Evolutionary conservation across 1,284 basidiomycete species (phyloP).

Genomic region (Uromyces viciae-fabae): DNA sequence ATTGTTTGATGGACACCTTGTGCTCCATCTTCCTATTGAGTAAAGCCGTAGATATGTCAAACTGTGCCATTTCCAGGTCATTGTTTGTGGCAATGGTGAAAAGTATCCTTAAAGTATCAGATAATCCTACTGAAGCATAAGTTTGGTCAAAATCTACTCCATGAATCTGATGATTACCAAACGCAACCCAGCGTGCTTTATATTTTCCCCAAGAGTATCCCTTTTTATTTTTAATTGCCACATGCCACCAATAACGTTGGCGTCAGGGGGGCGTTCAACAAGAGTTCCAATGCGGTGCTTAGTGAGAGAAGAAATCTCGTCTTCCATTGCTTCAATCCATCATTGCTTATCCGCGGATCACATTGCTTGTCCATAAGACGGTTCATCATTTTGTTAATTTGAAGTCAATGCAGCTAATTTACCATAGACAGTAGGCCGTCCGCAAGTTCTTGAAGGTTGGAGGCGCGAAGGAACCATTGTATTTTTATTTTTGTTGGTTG

Average conservation of each 20-base stretch:
- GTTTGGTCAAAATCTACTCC: conserved; percentile 15
- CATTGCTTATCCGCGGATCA: not conserved
- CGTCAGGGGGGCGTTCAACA: not conserved
- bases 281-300: not conserved
- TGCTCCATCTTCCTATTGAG: not conserved
- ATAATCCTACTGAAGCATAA: not conserved
- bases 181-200: conserved; percentile 1
- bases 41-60: conserved; percentile 14
- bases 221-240: conserved; percentile 1
- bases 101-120: not conserved
- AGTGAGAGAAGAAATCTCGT: not conserved
- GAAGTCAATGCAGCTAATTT: not conserved
- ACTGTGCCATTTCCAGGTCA: conserved; percentile 11
- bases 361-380: not conserved
- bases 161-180: conserved; percentile 11
- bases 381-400: not conserved
- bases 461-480: too few species aligned
- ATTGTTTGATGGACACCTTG: not conserved
- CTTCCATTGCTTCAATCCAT: not conserved
- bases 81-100: not conserved
- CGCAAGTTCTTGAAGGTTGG: too few species aligned
- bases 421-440: too few species aligned
- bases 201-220: not conserved
- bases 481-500: too few species aligned
- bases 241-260: conserved; percentile 12